Base-by-base conservation (phyloP, 176 grass and related monocot species). In the Musa schizocarpa region DNA sequence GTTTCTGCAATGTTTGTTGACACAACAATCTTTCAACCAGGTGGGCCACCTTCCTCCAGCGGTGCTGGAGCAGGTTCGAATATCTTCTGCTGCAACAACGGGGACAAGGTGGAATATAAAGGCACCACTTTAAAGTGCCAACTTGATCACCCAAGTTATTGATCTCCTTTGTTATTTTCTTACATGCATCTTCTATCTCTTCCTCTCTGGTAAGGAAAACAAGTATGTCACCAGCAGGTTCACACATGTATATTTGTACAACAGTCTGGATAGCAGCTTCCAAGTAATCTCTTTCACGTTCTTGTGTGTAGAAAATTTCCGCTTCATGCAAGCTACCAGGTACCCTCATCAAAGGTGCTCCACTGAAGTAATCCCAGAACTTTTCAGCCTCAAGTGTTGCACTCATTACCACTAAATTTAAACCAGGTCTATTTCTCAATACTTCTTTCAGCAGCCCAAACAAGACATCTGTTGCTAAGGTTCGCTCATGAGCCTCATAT, bases 161-260 rank as follows among this genome's bases (percentile, higher is more conserved):
- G 20, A 89, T 23, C 78, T 99, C 96, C 81, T 99, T 99, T 10
- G 86, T 92, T 53, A 99, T 86, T 87, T 99, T 99, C 72, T 81
- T 83, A 65, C 91, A 95, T n/a, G 96, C 96, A 77, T 99, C 96
- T 81, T 99, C 96, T 74, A 99, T 99, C 85, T 99, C 96, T 74
- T 99, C 96, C 79, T 99, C 96, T n/a, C 96, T 91, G 1, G 91
- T 99, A 55, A 99, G 90, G 73, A 99, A 99, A 51, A 99, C 96
- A 54, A 99, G 90, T 64, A 99, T 99, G 84, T 99, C 96, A 63
- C 91, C 96, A 56, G 73, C 54, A 24, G 88, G 79, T 77, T 99
- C 91, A 65, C 85, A 95, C 82, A 86, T 88, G 78, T 94, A 90
- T 71, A 99, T 99, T 79, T 99, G 91, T 43, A 99, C 88, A 74